Percentiles rank a stretch among this genome's conserved stretches.
Conservation (phyloP, 1,139 yeast genomes). For the Pneumocystis canis region DNA sequence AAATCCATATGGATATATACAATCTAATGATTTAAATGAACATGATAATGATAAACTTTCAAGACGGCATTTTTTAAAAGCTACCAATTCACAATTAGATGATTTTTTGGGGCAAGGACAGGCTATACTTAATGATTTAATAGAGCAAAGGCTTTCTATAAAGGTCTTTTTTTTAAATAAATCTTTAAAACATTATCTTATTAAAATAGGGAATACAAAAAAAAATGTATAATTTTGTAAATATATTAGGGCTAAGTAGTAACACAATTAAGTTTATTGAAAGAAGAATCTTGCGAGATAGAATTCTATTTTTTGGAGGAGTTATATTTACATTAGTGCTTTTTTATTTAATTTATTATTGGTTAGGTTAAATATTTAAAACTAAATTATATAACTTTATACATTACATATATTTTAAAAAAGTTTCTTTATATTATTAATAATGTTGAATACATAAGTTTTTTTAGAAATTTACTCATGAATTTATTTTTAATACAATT, state of each 20-base stretch:
- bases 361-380: constrained; percentile 35
- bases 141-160: constrained; percentile 53
- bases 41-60: constrained; percentile 14
- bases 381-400: background rate
- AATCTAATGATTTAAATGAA: constrained; percentile 6
- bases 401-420: background rate
- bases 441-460: background rate
- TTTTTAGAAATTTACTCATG: background rate
- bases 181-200: constrained; percentile 27
- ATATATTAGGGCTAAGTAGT: constrained; percentile 74
- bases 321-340: constrained; percentile 46
- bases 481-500: no score
- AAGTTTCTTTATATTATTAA: background rate
- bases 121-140: constrained; percentile 69
- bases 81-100: constrained; percentile 73
- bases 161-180: background rate
- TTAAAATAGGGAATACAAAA: constrained; percentile 38
- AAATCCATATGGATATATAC: constrained; percentile 40
- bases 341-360: constrained; percentile 55
- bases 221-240: constrained; percentile 51
- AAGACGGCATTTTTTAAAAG: constrained; percentile 37
- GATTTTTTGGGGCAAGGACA: constrained; percentile 83
- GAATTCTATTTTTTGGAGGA: constrained; percentile 73
- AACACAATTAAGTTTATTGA: constrained; percentile 74
- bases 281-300: constrained; percentile 76